Percentiles rank a stretch among this genome's conserved stretches.
These are phyloP conservation scores for Wickerhamomyces alni DNA, from an alignment of 805 yeast species.

Conservation along the genomic window DNA sequence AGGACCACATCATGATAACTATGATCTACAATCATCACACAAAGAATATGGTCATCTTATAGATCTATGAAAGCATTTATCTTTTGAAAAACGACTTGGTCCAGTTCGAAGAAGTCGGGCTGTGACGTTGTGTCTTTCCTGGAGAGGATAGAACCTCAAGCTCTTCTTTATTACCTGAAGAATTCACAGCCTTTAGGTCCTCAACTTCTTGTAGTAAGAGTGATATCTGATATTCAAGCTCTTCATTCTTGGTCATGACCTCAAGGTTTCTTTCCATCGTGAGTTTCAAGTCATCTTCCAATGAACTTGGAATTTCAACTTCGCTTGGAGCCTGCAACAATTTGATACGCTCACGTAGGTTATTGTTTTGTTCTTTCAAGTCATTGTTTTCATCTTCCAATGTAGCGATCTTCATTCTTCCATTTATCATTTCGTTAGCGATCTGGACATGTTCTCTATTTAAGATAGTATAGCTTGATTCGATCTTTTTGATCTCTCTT, in stretches of 20 bases:
- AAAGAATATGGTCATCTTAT: no score
- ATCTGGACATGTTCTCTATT: slow-evolving; percentile 81
- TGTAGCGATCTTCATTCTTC: slow-evolving; percentile 70
- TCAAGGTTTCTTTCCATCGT: slow-evolving; percentile 58
- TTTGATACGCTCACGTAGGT: slow-evolving; percentile 32
- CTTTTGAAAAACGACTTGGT: slow-evolving; percentile 18
- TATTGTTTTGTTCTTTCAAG: slow-evolving; percentile 41
- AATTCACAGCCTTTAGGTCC: slow-evolving; percentile 22
- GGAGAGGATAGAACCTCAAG: slow-evolving; percentile 2
- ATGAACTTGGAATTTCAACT: slow-evolving; percentile 30
- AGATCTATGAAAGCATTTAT: background rate
- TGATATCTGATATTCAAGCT: slow-evolving; percentile 47
- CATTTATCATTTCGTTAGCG: slow-evolving; percentile 82
- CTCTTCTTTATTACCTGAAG: background rate
- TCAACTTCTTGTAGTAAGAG: slow-evolving; percentile 37
- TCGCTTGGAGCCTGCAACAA: slow-evolving; percentile 24
- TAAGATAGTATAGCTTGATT: slow-evolving; percentile 58
- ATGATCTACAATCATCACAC: no score
- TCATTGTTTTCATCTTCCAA: slow-evolving; percentile 69
- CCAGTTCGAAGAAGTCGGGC: slow-evolving; percentile 7
- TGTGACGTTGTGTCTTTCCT: background rate
- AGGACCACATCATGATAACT: slow-evolving; percentile 6
- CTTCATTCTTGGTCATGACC: slow-evolving; percentile 58
- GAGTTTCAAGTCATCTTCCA: slow-evolving; percentile 47
- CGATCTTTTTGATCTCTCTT: slow-evolving; percentile 66